phyloP scores from a whole-genome alignment of 2,329 filamentous ascomycete genomes.

The Microascus cirrosus region DNA sequence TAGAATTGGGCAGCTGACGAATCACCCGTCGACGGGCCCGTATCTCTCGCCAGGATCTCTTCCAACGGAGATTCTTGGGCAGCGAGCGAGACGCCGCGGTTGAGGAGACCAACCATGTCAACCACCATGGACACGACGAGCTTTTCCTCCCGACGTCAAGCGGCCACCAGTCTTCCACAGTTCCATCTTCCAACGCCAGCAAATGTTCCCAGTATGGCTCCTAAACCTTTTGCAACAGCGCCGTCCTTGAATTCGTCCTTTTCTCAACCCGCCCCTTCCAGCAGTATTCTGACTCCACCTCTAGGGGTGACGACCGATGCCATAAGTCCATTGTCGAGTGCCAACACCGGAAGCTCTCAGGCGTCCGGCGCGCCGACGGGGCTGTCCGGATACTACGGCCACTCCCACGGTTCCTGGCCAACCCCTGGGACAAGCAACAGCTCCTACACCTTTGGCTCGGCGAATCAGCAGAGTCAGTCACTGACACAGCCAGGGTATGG shows the following conservation, averaged over 20 bases:
- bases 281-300: constrained; percentile 18
- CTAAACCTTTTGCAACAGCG: constrained; percentile 11
- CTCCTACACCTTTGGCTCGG: constrained; percentile 44
- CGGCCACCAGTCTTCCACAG: constrained; percentile 54
- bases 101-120: constrained; percentile 1
- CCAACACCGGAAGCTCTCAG: constrained; percentile 48
- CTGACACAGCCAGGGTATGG: constrained; percentile 16
- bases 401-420: constrained; percentile 48
- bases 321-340: constrained; percentile 50
- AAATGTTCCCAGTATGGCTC: constrained; percentile 32
- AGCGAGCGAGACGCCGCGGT: neutral
- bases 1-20: neutral
- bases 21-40: neutral
- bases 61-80: neutral
- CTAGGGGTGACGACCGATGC: constrained; percentile 45
- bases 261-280: constrained; percentile 39
- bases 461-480: constrained; percentile 16
- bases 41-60: neutral
- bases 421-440: constrained; percentile 29
- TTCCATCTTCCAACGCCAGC: constrained; percentile 57
- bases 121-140: constrained; percentile 22
- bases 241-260: constrained; percentile 18
- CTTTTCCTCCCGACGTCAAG: constrained; percentile 60
- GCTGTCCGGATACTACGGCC: constrained; percentile 32
- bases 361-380: constrained; percentile 38